Base-by-base conservation (phyloP, 805 yeast genomes). In the Ogataea pilisensis region DNA sequence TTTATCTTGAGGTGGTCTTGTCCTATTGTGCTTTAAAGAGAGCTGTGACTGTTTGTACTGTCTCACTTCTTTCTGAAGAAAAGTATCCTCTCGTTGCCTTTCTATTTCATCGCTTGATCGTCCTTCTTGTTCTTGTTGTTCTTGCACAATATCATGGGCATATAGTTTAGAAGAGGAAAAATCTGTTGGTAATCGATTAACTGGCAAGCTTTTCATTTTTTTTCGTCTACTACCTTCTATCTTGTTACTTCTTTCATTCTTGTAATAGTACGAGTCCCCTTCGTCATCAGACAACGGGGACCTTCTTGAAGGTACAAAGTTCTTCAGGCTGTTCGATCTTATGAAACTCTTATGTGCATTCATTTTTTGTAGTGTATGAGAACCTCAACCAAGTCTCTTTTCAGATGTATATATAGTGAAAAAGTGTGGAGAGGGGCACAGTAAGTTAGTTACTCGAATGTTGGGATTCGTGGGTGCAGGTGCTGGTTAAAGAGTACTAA, bases 271-370 rank as follows among this genome's bases (percentile, higher is more conserved):
- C 2, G 13, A 9, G 17, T 47, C 54, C n/a, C 48, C 49, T 36
- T 56, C 57, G 24, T 56, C 57, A 28, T 55, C 60, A 1, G 60
- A 55, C 5, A 57, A 41, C 5, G 62, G 62, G 7, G 62, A 57
- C 14, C 60, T 43, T 37, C 58, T 45, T 17, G 55, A 51, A 1
- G 62, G 62, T 38, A 43, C 51, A 39, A 54, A 57, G 21, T 44
- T 43, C 21, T 32, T 36, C 11, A 47, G 34, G 17, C 27, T 30
- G 14, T 28, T 14, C 6, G 38, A 17, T 14, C 35, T 29, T 11
- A 38, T 25, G 17, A 17, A 17, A 6, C 12, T 5, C 21, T 35
- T 20, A 17, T 31, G 31, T 21, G 29, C 13, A 4, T 35, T 39
- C 38, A 36, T 36, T 22, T 17, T 18, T n/a, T 21, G 12, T 33